These are phyloP conservation scores for Alternaria arbusti DNA, from an alignment of 2,329 filamentous ascomycete genomes.

Conservation along the genomic window DNA sequence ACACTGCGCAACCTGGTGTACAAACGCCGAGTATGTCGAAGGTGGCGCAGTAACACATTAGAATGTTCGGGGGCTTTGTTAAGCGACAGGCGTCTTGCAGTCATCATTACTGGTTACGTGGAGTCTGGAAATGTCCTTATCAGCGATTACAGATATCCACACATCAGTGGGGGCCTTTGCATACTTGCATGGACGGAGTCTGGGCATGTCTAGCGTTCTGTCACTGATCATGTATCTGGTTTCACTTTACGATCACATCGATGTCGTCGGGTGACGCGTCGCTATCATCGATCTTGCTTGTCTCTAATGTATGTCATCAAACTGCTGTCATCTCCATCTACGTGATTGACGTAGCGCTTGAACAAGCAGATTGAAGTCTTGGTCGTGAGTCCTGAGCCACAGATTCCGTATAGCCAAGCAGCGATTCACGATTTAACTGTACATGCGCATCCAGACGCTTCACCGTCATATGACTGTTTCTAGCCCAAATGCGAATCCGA, in stretches of 20 bases:
- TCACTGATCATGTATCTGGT: neutral
- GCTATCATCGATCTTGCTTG: neutral
- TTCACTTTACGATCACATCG: neutral
- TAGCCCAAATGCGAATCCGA: neutral
- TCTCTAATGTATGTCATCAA: neutral
- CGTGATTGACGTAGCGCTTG: neutral
- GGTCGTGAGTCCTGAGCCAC: neutral
- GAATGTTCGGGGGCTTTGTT: neutral
- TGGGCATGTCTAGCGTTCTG: slow-evolving; percentile 9
- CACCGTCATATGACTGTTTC: neutral
- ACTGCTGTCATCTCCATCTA: neutral
- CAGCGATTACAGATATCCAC: slow-evolving; percentile 9
- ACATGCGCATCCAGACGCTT: neutral
- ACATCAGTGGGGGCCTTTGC: slow-evolving; percentile 1
- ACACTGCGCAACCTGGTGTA: slow-evolving; percentile 51
- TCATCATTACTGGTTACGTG: neutral
- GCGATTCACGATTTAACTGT: neutral
- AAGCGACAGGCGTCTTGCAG: neutral
- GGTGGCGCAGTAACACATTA: slow-evolving; percentile 15
- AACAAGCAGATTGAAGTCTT: neutral
- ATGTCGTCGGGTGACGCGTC: neutral
- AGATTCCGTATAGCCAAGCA: neutral
- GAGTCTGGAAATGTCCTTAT: slow-evolving; percentile 3
- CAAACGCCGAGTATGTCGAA: slow-evolving; percentile 47
- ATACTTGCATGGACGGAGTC: slow-evolving; percentile 16